phyloP scores from a whole-genome alignment of 192 early-diverging fungal genomes.

The Backusella sp. region DNA sequence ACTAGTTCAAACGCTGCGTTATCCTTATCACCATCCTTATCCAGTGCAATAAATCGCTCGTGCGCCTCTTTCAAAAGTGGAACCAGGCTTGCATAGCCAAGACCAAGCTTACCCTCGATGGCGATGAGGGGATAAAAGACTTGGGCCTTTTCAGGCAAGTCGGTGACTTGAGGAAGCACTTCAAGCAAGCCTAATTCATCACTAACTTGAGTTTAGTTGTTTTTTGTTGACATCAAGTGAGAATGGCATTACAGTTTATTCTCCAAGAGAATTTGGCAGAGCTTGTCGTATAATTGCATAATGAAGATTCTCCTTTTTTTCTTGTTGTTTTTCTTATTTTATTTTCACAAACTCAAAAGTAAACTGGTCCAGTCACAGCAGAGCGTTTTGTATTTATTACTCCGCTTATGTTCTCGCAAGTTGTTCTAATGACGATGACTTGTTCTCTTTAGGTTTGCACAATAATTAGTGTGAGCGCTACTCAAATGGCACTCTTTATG shows the following conservation, averaged over 20 bases:
- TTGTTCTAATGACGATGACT: too few relatives aligned
- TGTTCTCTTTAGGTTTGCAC: too few relatives aligned
- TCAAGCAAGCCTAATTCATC: slow-evolving; percentile 28
- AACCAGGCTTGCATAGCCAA: background rate
- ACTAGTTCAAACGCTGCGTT: slow-evolving; percentile 13
- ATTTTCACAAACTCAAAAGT: background rate
- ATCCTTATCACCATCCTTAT: background rate
- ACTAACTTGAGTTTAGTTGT: background rate
- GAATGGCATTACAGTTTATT: background rate
- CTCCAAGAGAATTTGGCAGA: background rate
- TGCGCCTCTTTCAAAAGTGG: slow-evolving; percentile 17
- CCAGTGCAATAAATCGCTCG: background rate
- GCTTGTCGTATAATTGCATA: slow-evolving; percentile 13
- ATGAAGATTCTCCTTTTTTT: background rate
- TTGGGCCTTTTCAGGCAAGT: background rate
- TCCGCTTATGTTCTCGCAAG: too few relatives aligned
- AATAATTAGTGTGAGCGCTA: too few relatives aligned
- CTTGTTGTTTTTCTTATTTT: background rate
- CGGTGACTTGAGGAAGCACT: background rate
- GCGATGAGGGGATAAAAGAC: slow-evolving; percentile 21
- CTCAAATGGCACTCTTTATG: too few relatives aligned
- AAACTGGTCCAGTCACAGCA: background rate
- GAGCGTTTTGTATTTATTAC: background rate
- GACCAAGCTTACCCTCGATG: slow-evolving; percentile 20
- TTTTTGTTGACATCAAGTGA: background rate